phyloP scores from a whole-genome alignment of 2,329 filamentous ascomycete genomes.

The Amauroascus verrucosus region DNA sequence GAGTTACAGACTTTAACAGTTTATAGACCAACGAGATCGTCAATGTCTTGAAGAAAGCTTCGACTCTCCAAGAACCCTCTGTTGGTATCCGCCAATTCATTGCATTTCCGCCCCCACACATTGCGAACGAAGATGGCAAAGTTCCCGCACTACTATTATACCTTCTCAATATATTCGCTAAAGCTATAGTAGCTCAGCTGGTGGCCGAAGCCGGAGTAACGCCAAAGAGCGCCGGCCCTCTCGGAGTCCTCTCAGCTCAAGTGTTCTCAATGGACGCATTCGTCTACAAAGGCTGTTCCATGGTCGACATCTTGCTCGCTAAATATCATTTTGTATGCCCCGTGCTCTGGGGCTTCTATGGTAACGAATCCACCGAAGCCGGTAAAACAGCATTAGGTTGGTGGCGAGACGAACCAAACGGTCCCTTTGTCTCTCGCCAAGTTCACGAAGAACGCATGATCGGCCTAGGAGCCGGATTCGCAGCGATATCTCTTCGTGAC shows the following conservation, averaged over 20 bases:
- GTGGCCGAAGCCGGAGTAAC: conserved; percentile 56
- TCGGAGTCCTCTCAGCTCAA: conserved; percentile 65
- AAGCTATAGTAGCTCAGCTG: conserved; percentile 61
- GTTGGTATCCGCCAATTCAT: conserved; percentile 50
- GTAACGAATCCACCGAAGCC: conserved; percentile 59
- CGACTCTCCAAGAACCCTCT: conserved; percentile 44
- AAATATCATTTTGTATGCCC: conserved; percentile 76
- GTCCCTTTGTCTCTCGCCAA: conserved; percentile 55
- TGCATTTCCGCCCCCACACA: conserved; percentile 32
- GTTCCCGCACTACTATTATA: conserved; percentile 61
- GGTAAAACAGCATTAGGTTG: conserved; percentile 64
- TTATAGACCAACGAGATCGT: conserved; percentile 42
- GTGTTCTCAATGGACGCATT: conserved; percentile 63
- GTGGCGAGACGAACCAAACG: conserved; percentile 47
- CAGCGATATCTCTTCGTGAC: conserved; percentile 70
- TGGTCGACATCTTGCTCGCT: conserved; percentile 76
- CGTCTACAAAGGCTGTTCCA: conserved; percentile 53
- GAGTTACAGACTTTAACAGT: conserved; percentile 6
- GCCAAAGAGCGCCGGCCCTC: conserved; percentile 59
- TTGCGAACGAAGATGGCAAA: conserved; percentile 33
- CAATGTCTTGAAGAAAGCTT: conserved; percentile 44
- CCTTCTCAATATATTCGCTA: conserved; percentile 64
- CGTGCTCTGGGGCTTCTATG: conserved; percentile 72
- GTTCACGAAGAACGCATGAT: conserved; percentile 73
- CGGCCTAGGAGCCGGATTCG: conserved; percentile 73